Conservation (phyloP, 108 stramenopile species). For the Discostella pseudostelligera region DNA sequence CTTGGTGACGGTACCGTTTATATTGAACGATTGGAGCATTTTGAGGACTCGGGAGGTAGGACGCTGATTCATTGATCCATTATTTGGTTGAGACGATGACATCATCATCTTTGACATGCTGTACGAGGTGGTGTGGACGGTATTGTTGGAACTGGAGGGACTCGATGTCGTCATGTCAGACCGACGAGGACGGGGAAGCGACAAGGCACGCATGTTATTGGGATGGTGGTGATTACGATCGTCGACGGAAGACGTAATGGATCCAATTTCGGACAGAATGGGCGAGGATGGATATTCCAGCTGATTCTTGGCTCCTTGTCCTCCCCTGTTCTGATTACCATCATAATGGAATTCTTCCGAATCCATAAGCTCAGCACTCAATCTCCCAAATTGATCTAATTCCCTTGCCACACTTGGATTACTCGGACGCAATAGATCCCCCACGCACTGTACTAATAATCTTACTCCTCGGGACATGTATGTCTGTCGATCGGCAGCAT, state of each 20-base stretch:
- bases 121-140: not conserved
- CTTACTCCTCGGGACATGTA: constrained; percentile 43
- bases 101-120: not conserved
- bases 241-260: constrained; percentile 12
- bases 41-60: constrained; percentile 5
- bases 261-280: constrained; percentile 39
- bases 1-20: not conserved
- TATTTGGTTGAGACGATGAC: not conserved
- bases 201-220: constrained; percentile 8
- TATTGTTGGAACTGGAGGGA: not conserved
- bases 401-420: constrained; percentile 42
- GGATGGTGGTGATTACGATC: constrained; percentile 5
- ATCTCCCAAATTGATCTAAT: constrained; percentile 35
- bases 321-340: not conserved
- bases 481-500: constrained; percentile 40
- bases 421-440: constrained; percentile 26
- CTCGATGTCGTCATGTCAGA: not conserved
- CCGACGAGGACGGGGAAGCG: constrained; percentile 18
- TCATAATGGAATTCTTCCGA: constrained; percentile 17
- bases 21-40: constrained; percentile 21
- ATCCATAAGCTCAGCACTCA: constrained; percentile 32
- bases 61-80: not conserved
- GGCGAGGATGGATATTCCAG: constrained; percentile 36
- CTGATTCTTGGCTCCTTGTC: not conserved
- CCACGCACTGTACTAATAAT: constrained; percentile 42